Percentiles rank a stretch among this genome's conserved stretches.
These are phyloP conservation scores for Taiozyma sp. DNA, from an alignment of 1,139 yeast species.

Conservation along the genomic window DNA sequence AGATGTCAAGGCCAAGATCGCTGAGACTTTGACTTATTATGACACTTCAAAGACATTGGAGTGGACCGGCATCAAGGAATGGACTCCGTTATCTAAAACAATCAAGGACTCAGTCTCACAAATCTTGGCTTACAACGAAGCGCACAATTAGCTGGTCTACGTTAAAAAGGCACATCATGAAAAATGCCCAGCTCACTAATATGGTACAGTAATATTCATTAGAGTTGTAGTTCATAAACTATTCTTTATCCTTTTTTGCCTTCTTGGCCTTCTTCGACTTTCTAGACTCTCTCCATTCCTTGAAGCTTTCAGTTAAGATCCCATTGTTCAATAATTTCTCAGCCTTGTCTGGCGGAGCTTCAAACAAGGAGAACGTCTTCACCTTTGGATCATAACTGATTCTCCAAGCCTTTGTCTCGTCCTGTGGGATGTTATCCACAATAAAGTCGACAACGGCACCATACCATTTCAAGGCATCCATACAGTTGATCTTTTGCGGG, in stretches of 20 bases:
- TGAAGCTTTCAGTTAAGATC: slow-evolving; percentile 15
- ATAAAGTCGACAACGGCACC: slow-evolving; percentile 85
- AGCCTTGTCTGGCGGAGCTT: slow-evolving; percentile 12
- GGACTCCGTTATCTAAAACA: slow-evolving; percentile 31
- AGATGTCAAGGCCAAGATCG: slow-evolving; percentile 24
- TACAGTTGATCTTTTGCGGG: slow-evolving; percentile 58
- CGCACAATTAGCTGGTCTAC: not conserved
- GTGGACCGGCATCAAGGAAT: slow-evolving; percentile 31
- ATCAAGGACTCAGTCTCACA: slow-evolving; percentile 39
- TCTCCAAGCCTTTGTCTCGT: slow-evolving; percentile 41
- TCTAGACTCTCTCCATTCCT: slow-evolving; percentile 15
- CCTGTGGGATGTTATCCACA: slow-evolving; percentile 47
- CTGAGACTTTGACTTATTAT: slow-evolving; percentile 16
- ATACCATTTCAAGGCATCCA: slow-evolving; percentile 78
- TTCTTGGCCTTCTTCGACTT: not conserved
- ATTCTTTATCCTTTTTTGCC: not conserved
- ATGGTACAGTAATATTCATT: not conserved
- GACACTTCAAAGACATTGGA: slow-evolving; percentile 33
- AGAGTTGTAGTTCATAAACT: not conserved
- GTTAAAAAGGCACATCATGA: no score
- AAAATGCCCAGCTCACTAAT: not conserved
- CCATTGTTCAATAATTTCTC: slow-evolving; percentile 14
- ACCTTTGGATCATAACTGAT: slow-evolving; percentile 36
- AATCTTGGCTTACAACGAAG: slow-evolving; percentile 25
- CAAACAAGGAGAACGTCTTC: slow-evolving; percentile 34